Evolutionary conservation across 1,284 basidiomycete species (phyloP), one percentile per base, ranked within the genome.

Genomic region (Naganishia liquefaciens): DNA sequence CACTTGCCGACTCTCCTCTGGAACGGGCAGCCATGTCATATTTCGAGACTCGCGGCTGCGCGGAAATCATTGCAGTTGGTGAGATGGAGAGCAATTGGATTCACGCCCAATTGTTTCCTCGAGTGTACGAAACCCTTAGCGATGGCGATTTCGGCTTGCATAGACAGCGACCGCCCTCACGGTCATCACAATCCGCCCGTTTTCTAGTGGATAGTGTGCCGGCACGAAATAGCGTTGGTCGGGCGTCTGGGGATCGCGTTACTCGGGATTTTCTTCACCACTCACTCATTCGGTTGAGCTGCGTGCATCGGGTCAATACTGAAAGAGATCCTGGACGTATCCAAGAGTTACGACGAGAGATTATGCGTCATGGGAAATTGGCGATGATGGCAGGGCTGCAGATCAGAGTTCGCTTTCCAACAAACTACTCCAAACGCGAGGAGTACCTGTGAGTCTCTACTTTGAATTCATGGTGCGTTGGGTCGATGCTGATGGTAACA

Each of bases 81-180:
- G 62, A 63, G 28, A 49, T 61, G 17, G 66, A 67, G 43, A 67
- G 66, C 52, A 70, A 70, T 60, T 70, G 69, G 69, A 69, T 70
- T 39, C 69, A 66, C 55, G 60, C 47, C 37, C 58, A 68, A 47
- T 54, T 70, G 10, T 69, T 70, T 52, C 69, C 69, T 4, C 64
- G 69, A 5, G 62, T 70, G 0, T 55, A 66, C 43, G 43, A 66
- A 3, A 39, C 50, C 17, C 63, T 70, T 0, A 30, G 43, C 21
- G 46, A 33, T n/a, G 46, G 40, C 3, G 27, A 2, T 2, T 25
- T 27, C 4, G 54, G 5, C 42, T 15, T 44, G 44, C 19, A 25
- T 28, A 6, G 52, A 47, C 11, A 23, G 43, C 19, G 43, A 44
- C 19, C 15, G 19, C 6, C 5, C 6, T 9, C 43, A 17, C 43